Conservation (phyloP, 164 flowering plant genomes). For the Vitis riparia region DNA sequence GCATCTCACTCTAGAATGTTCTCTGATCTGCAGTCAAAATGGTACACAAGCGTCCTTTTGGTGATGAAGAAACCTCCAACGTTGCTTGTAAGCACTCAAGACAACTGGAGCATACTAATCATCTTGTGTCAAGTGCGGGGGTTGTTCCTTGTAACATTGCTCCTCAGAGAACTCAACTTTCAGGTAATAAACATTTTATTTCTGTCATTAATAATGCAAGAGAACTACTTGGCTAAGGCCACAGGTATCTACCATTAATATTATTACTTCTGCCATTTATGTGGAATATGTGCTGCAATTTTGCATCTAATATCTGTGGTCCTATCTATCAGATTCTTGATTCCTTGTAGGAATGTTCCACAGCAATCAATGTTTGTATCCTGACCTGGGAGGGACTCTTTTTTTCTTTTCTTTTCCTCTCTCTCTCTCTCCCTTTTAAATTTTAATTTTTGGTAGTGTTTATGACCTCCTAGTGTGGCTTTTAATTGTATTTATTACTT, state of each 20-base stretch:
- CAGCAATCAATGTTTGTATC: too few species aligned
- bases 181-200: constrained; percentile 27
- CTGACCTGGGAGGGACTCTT: too few species aligned
- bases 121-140: constrained; percentile 6
- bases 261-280: neutral
- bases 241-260: neutral
- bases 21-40: constrained; percentile 32
- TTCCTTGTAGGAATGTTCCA: too few species aligned
- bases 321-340: too few species aligned
- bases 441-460: too few species aligned
- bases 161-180: constrained; percentile 12
- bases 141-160: constrained; percentile 12
- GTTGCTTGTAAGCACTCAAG: constrained; percentile 40
- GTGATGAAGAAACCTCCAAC: constrained; percentile 30
- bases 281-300: neutral
- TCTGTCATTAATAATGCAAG: neutral
- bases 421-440: too few species aligned
- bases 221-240: neutral
- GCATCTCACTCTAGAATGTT: too few species aligned
- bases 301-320: too few species aligned
- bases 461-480: neutral
- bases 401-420: too few species aligned
- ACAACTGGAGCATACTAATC: constrained; percentile 24
- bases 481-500: neutral
- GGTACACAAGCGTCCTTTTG: constrained; percentile 47